Base-by-base conservation (phyloP, 164 flowering plant species). In the Magnolia changhungtana region DNA sequence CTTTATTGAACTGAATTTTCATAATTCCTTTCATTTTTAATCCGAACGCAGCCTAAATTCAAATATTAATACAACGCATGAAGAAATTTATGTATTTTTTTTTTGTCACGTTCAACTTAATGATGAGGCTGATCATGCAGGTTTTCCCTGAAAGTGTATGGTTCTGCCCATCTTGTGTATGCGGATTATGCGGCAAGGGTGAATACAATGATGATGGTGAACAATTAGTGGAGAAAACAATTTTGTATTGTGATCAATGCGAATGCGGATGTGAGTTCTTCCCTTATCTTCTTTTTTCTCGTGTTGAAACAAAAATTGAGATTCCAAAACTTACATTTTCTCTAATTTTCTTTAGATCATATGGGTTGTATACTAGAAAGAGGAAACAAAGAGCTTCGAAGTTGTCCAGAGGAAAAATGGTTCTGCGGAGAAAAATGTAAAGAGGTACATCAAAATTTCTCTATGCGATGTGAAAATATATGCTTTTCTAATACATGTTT, bases 131-230 rank as follows among this genome's bases (percentile, higher is more conserved):
- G 21, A 16, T 76, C 61, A 45, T 79, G 50, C 65, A 96, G 98
- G 89, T 82, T 71, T 74, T 90, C 73, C 98, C 97, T 0, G 89
- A 87, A 63, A 98, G 94, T 72, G 88, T 87, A 63, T 96, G 99
- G 99, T 92, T 89, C 74, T 96, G 99, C 74, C 92, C 90, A 66
- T 87, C 91, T 61, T 95, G 99, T 74, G 83, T 88, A 74, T 95
- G 99, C 78, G 80, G 79, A 71, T 82, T 86, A 80, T 95, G 99
- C 84, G 86, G 83, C 29, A 61, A 74, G 71, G 77, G 79, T 74
- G 73, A 84, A 52, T 72, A 78, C 21, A 72, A 74, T 67, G 78
- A 61, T 31, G 81, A 65, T 24, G 51, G 29, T 18, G 83, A 66
- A 67, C 69, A 74, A 16, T 31, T 64, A 37, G 63, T 72, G n/a